Evolutionary conservation across 495 filamentous ascomycete genomes (phyloP), one percentile per base, ranked within the genome.

Genomic region (Lindgomyces ingoldianus): DNA sequence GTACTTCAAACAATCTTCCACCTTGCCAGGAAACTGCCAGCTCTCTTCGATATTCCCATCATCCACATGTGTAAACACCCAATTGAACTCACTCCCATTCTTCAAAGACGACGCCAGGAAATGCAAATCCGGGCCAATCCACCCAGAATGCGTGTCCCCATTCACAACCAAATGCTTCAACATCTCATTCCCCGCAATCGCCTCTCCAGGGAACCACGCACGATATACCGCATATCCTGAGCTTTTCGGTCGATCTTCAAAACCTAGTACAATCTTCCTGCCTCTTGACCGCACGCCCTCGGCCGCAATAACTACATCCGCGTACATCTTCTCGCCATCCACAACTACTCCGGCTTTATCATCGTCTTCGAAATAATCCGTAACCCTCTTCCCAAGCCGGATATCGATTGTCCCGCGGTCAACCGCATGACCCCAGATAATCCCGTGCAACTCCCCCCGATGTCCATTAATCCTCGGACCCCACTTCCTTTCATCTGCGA

Each of bases 251-350:
- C 80, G 80, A 67, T 87, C 84, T 56, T 87, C 84, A 48, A 82
- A 83, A 1, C 85, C 85, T 8, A 87, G 75, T 36, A 87, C 84
- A 41, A 87, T 80, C 64, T 80, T 85, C 39, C 84, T 72, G 11
- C 83, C 84, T 41, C 77, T 80, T 18, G 82, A 85, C 16, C 86
- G 76, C 3, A 88, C 83, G 0, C 86, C 86, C 63, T 89, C 86
- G 12, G 85, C 86, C 4, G 83, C 85, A 41, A 89, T 71, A 0
- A 88, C 83, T 3, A 87, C 75, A 62, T 89, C 81, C 0, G 77
- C 86, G 0, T 70, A 61, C 24, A 86, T 74, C 8, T 76, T 72
- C 71, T 84, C 78, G 14, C 79, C 83, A 33, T 77, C 77, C 16
- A 81, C 76, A 9, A 79, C 69, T 29, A 87, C 84, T 16, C 85